These are phyloP conservation scores for Eimeria maxima DNA, from an alignment of 169 alveolate species.

Conservation along the genomic window DNA sequence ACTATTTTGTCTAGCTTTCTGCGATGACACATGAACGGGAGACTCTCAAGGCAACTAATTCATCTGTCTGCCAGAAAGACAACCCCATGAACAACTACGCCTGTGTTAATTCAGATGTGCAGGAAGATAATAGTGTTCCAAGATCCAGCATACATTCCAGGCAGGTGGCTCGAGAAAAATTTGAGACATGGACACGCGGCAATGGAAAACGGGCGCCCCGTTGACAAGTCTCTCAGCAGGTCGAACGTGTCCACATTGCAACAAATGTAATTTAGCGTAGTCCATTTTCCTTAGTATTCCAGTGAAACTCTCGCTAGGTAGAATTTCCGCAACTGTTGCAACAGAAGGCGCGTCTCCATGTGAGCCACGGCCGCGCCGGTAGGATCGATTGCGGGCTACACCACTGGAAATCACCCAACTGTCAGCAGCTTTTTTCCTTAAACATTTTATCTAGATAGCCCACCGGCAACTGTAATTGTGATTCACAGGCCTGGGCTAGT, in stretches of 20 bases:
- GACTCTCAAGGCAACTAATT: neutral
- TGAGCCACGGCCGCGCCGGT: neutral
- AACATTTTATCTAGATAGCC: neutral
- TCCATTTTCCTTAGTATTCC: neutral
- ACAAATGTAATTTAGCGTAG: neutral
- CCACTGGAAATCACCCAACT: neutral
- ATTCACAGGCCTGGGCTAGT: neutral
- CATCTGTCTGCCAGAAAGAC: neutral
- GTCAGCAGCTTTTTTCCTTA: neutral
- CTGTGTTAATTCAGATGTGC: neutral
- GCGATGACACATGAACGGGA: too few species aligned
- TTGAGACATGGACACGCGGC: neutral
- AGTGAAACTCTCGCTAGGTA: neutral
- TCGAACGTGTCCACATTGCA: neutral
- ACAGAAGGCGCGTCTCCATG: slow-evolving; percentile 38
- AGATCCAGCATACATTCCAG: neutral
- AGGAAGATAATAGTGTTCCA: neutral
- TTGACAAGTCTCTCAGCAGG: neutral
- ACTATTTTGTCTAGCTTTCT: neutral
- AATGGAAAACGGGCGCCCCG: neutral
- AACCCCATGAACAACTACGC: neutral
- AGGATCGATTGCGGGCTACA: neutral
- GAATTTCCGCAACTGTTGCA: neutral
- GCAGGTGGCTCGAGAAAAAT: neutral
- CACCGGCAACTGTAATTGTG: neutral